A percentile compares a stretch with the other conserved stretches of the same genome.
These are phyloP conservation scores for Candolleomyces efflorescens DNA, from an alignment of 768 basidiomycete genomes.

Conservation along the genomic window DNA sequence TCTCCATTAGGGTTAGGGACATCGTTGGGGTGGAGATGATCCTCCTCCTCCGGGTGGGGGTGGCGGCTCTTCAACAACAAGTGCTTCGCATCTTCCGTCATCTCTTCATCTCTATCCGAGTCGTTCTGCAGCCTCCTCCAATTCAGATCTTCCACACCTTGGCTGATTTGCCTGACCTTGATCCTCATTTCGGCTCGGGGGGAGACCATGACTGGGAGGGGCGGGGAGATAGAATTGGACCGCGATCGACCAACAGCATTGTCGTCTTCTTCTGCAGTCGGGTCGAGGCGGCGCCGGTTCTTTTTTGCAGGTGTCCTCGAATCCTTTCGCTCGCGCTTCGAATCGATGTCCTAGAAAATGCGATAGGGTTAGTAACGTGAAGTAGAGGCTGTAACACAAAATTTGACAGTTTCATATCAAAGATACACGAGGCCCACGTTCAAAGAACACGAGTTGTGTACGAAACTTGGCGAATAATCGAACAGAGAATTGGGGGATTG, in stretches of 20 bases:
- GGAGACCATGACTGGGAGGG: slow-evolving; percentile 44
- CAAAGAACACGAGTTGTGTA: background rate
- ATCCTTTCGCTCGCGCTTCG: slow-evolving; percentile 42
- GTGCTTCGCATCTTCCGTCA: slow-evolving; percentile 8
- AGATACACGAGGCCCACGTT: too few species aligned
- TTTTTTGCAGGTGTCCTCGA: slow-evolving; percentile 69
- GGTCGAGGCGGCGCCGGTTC: slow-evolving; percentile 59
- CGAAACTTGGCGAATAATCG: background rate
- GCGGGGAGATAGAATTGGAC: slow-evolving; percentile 41
- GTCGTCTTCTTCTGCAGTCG: slow-evolving; percentile 64
- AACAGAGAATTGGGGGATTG: slow-evolving; percentile 7
- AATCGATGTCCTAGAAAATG: slow-evolving; percentile 35
- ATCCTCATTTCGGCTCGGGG: slow-evolving; percentile 75
- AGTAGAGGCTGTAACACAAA: background rate
- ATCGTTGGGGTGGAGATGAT: background rate
- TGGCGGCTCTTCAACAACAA: too few species aligned
- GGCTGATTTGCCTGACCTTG: slow-evolving; percentile 69
- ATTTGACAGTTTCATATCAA: too few species aligned
- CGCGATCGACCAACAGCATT: slow-evolving; percentile 29
- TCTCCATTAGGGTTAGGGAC: background rate
- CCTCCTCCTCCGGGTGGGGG: too few species aligned
- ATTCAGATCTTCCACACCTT: slow-evolving; percentile 72
- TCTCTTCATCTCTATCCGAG: slow-evolving; percentile 23
- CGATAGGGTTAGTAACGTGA: background rate
- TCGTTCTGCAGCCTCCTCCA: slow-evolving; percentile 52